These are phyloP conservation scores for Flammula alnicola DNA, from an alignment of 1,284 basidiomycete genomes.

Conservation along the genomic window DNA sequence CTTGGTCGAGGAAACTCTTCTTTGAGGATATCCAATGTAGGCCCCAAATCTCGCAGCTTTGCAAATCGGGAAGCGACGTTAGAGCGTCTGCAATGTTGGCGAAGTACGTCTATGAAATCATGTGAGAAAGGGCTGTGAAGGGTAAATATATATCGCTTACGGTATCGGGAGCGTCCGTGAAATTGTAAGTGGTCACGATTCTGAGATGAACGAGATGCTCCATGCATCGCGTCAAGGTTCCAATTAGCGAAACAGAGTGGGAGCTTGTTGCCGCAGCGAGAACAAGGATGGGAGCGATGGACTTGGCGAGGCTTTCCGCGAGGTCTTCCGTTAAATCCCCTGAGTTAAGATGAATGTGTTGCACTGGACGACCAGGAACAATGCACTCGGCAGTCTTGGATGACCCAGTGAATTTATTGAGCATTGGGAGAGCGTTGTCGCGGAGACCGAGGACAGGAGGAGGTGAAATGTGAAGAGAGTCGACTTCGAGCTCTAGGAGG, in stretches of 20 bases:
- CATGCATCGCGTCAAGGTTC: constrained; percentile 48
- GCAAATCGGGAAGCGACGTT: constrained; percentile 56
- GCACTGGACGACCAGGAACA: constrained; percentile 66
- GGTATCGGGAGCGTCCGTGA: constrained; percentile 48
- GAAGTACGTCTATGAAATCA: constrained; percentile 58
- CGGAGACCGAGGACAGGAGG: constrained; percentile 32
- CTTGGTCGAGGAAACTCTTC: constrained; percentile 24
- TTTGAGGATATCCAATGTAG: constrained; percentile 59
- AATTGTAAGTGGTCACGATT: constrained; percentile 54
- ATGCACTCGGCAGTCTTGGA: constrained; percentile 54
- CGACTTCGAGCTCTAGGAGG: constrained; percentile 59
- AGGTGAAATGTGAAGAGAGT: constrained; percentile 35
- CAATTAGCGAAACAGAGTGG: constrained; percentile 49
- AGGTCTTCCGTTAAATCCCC: constrained; percentile 59
- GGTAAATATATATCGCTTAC: constrained; percentile 38
- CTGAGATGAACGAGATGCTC: constrained; percentile 55
- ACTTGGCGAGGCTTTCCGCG: constrained; percentile 51
- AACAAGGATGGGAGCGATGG: constrained; percentile 47
- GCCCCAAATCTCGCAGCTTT: constrained; percentile 71
- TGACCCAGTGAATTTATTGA: constrained; percentile 66
- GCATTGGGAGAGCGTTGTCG: constrained; percentile 47
- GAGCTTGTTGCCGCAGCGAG: constrained; percentile 51
- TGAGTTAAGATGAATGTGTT: constrained; percentile 60
- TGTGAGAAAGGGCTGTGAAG: constrained; percentile 22
- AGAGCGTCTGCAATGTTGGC: constrained; percentile 60